Base-by-base conservation (phyloP, 2,329 filamentous ascomycete genomes). In the Neocatenulostroma microsporum region DNA sequence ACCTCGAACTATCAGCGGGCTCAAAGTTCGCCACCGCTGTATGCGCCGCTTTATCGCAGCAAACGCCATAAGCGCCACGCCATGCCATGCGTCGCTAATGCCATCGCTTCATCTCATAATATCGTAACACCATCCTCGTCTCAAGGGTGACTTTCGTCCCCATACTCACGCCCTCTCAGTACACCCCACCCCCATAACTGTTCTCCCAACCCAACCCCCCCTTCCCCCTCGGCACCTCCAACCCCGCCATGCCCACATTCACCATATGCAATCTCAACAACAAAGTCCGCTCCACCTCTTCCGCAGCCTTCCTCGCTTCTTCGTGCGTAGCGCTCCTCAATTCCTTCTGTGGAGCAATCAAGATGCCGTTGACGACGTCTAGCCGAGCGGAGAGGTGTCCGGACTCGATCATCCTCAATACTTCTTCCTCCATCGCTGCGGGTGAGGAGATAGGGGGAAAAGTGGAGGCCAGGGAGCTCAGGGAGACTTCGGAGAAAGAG, bases 401-500 rank as follows among this genome's bases (percentile, higher is more conserved):
- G 10, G 70, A 67, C 34, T 79, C 71, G 50, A 98, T 95, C 76
- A 96, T 83, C 1, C 62, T 58, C 19, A 82, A 73, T 21, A 96
- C 69, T 61, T 98, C 91, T 17, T 70, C 65, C 51, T 87, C 79
- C 30, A 89, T 78, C 3, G 74, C 70, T 43, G 71, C 64, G 3
- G 42, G 36, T 3, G 47, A 48, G 2, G 41, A 18, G 15, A 37
- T 18, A 11, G 49, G 45, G 0, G 77, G 78, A 60, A 98, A 96
- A 2, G 84, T 80, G 23, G 73, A 69, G 7, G 83, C 78, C 68
- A 98, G 76, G 42, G 78, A 86, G 14, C 80, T 73, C 4, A 96
- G 69, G 0, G 83, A 88, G 43, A 95, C 86, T 47, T 80, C 81
- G 27, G 82, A 93, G 61, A 94, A 98, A 0, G 91, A 88, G 17